These are phyloP conservation scores for Aureobasidium vineae DNA, from an alignment of 2,329 filamentous ascomycete species.

Conservation along the genomic window DNA sequence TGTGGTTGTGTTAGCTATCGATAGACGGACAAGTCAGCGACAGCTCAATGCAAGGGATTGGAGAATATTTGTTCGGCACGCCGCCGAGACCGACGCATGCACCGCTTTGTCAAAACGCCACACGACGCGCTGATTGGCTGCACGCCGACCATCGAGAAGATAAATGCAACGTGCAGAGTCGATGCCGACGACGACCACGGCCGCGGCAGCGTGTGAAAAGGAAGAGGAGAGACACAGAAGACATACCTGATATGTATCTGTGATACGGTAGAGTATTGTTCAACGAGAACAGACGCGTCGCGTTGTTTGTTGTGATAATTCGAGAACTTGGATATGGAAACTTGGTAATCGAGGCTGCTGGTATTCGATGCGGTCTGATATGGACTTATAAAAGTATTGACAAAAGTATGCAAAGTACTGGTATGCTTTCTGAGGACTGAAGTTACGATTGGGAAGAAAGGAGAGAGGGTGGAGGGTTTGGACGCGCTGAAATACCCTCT, in stretches of 20 bases:
- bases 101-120: constrained; percentile 1
- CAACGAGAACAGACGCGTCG: background rate
- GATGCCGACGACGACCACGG: background rate
- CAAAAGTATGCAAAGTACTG: background rate
- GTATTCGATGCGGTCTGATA: background rate
- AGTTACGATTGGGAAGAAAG: background rate
- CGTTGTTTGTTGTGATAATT: constrained; percentile 17
- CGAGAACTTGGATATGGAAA: constrained; percentile 1
- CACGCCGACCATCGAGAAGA: background rate
- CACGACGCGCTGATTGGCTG: constrained; percentile 17
- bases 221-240: background rate
- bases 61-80: constrained; percentile 17
- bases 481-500: background rate
- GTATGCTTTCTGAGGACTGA: background rate
- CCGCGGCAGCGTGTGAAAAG: background rate
- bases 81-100: background rate
- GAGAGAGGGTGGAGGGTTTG: background rate
- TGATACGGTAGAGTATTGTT: background rate
- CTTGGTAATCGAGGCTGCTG: background rate
- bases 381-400: constrained; percentile 11
- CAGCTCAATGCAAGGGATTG: constrained; percentile 7
- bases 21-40: constrained; percentile 19
- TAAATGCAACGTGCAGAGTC: constrained; percentile 11
- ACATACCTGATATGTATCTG: background rate
- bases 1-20: constrained; percentile 10